Base-by-base conservation (phyloP, 2,329 filamentous ascomycete genomes). In the Aschersonia sp. region DNA sequence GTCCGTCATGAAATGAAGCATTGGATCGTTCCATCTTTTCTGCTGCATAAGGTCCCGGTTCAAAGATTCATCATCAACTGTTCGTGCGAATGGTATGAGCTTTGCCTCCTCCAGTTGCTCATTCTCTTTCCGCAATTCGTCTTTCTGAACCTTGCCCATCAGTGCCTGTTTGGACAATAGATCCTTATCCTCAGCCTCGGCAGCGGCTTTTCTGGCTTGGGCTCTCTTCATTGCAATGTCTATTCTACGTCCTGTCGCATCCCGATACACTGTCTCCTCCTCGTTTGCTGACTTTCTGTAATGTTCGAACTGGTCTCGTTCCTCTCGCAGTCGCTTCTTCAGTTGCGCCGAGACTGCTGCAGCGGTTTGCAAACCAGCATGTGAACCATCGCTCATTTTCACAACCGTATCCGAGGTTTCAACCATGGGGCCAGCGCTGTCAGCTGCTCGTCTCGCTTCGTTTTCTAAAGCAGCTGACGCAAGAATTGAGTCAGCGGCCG, bases 11-110 rank as follows among this genome's bases (percentile, higher is more conserved):
- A 97, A 94, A 56, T 79, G 76, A 50, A 83, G 82, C 65, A 94
- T 94, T 1, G 92, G 92, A 67, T 98, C 92, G 61, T 95, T 90
- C 94, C 94, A 98, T 55, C 90, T 71, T 49, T 81, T 75, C 57
- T 76, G 68, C 48, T 79, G 80, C 67, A 79, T 89, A 56, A 96
- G 59, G 63, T 94, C 87, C 37, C 76, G 73, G 56, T 98, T 98
- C 71, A 98, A 71, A 46, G 85, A 82, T 55, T 76, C 80, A 58
- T 98, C 94, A 58, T 97, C 89, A n/a, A 77, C 81, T 42, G 76
- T 76, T 47, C 92, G 70, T 22, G 89, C 87, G 46, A 98, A 65
- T 0, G 78, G 76, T 81, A 97, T 83, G 49, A 84, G 77, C 61
- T 82, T 86, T 1, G 89, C 90, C 46, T 96, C 87, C 49, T 84